Conservation (phyloP, 106 monocot species). For the Acorus gramineus region DNA sequence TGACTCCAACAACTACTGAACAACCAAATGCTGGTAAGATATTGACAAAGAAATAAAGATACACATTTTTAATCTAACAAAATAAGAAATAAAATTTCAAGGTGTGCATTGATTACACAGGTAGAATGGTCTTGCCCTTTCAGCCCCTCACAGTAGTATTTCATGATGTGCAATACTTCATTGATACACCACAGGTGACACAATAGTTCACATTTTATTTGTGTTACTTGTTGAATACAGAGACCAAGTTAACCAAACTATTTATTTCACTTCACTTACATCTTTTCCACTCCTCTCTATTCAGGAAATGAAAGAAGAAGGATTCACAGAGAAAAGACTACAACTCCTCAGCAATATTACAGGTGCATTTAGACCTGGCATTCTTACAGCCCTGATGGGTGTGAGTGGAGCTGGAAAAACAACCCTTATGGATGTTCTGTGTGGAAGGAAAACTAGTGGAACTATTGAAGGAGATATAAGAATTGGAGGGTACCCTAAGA, state of each 20-base stretch:
- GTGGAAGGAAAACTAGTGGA: slow-evolving; percentile 16
- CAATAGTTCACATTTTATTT: too few species aligned
- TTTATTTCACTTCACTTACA: not conserved
- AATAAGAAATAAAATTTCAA: not conserved
- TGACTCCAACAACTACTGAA: not conserved
- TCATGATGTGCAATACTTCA: slow-evolving; percentile 19
- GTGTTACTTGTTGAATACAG: too few species aligned
- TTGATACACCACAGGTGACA: slow-evolving; percentile 12
- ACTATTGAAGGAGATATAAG: slow-evolving; percentile 14
- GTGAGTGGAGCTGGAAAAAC: slow-evolving; percentile 22
- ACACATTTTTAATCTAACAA: not conserved
- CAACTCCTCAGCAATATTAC: slow-evolving; percentile 14
- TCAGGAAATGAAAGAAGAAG: slow-evolving; percentile 11
- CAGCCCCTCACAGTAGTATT: slow-evolving; percentile 13
- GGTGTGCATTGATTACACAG: not conserved
- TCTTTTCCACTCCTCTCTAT: too few species aligned
- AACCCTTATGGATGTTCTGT: slow-evolving; percentile 13
- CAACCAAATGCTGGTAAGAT: not conserved
- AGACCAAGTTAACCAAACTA: not conserved
- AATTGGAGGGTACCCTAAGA: slow-evolving; percentile 11
- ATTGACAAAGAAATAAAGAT: too few species aligned
- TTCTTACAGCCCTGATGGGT: slow-evolving; percentile 19
- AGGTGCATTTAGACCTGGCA: slow-evolving; percentile 14
- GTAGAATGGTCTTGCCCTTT: slow-evolving; percentile 13
- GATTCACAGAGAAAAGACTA: slow-evolving; percentile 4